Evolutionary conservation across 192 early-diverging fungal genomes (phyloP).

Genomic region (Backusella tuberculispora): DNA sequence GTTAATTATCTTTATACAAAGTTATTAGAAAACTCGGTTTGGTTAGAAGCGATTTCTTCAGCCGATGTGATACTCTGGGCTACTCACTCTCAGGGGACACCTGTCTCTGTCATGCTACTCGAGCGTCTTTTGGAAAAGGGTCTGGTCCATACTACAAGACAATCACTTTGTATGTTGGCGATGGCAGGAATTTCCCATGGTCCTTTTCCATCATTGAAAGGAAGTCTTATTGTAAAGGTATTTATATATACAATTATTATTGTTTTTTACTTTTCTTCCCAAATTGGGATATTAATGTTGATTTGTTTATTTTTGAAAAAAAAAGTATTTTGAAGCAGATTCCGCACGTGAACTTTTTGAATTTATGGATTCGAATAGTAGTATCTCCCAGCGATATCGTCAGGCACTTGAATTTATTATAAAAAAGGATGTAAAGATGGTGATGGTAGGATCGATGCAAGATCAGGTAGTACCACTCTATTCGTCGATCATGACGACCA

Average conservation of each 20-base stretch:
- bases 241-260: background rate
- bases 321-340: conserved; percentile 83
- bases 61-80: conserved; percentile 88
- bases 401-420: conserved; percentile 70
- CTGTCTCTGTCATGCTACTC: conserved; percentile 81
- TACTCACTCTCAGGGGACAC: conserved; percentile 94
- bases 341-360: conserved; percentile 93
- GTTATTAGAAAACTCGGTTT: conserved; percentile 58
- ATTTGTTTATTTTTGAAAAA: background rate
- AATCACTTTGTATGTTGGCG: conserved; percentile 78
- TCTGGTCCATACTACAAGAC: conserved; percentile 66
- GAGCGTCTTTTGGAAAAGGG: conserved; percentile 74
- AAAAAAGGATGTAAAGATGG: conserved; percentile 67
- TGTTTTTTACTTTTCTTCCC: background rate
- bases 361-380: conserved; percentile 81
- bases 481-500: conserved; percentile 68
- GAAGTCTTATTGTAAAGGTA: conserved; percentile 80
- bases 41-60: conserved; percentile 48
- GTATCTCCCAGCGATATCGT: conserved; percentile 71
- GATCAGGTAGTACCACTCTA: conserved; percentile 96
- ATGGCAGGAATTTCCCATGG: conserved; percentile 96
- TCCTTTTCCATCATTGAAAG: conserved; percentile 81
- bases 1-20: conserved; percentile 82
- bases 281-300: too few species aligned
- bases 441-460: conserved; percentile 86